phyloP scores from a whole-genome alignment of 2,329 filamentous ascomycete genomes.

The Rhynchosporium secalis region DNA sequence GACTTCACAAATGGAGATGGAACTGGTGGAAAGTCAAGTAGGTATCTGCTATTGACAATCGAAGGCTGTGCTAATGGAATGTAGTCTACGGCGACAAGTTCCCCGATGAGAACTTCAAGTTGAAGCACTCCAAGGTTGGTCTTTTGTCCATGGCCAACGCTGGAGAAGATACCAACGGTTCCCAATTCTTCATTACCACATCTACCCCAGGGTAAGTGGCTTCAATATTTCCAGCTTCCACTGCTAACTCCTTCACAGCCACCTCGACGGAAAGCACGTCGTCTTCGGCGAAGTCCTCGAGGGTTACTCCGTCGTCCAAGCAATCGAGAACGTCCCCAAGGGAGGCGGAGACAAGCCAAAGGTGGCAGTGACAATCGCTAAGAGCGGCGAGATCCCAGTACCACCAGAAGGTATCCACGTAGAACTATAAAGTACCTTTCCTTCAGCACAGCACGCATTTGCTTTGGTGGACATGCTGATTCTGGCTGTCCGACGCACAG shows the following conservation, averaged over 20 bases:
- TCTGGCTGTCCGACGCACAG: conserved; percentile 33
- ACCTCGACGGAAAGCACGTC: conserved; percentile 82
- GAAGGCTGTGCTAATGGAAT: conserved; percentile 24
- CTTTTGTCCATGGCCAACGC: conserved; percentile 84
- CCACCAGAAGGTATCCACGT: conserved; percentile 90
- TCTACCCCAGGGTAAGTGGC: conserved; percentile 68
- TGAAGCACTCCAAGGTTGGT: conserved; percentile 86
- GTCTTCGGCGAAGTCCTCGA: conserved; percentile 88
- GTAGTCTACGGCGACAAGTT: conserved; percentile 81
- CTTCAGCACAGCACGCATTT: conserved; percentile 25
- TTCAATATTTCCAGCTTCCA: neutral
- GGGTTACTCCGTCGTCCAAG: conserved; percentile 77
- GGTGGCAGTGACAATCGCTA: conserved; percentile 71
- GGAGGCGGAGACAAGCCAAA: conserved; percentile 66
- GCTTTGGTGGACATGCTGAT: conserved; percentile 38
- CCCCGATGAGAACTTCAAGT: conserved; percentile 91
- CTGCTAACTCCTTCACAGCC: conserved; percentile 47
- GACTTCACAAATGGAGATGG: conserved; percentile 83
- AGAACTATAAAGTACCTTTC: conserved; percentile 67
- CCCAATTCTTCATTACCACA: conserved; percentile 90
- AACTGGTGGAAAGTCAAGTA: conserved; percentile 83
- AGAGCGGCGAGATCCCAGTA: conserved; percentile 81
- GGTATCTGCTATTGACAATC: conserved; percentile 39
- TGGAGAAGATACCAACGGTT: conserved; percentile 83
- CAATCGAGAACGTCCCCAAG: conserved; percentile 74